Evolutionary conservation across 768 basidiomycete species (phyloP).

Genomic region (Pleurotus platypus): DNA sequence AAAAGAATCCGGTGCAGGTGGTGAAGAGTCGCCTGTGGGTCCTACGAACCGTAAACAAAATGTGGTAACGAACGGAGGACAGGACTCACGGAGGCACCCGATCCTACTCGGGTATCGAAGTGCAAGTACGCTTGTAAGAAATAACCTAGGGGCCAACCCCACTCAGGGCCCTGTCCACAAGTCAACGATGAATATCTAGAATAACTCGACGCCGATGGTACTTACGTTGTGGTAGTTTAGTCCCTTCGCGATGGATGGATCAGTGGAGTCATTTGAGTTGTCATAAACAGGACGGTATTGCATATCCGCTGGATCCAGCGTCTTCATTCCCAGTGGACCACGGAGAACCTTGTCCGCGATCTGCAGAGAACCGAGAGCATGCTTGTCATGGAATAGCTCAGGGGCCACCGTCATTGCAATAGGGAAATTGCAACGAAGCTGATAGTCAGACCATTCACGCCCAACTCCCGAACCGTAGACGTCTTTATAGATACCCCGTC

Average conservation of each 20-base stretch:
- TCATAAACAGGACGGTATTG: conserved; percentile 93
- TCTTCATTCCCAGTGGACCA: conserved; percentile 95
- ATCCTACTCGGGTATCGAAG: conserved; percentile 73
- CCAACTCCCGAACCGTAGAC: conserved; percentile 86
- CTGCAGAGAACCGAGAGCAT: conserved; percentile 75
- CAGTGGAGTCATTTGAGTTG: conserved; percentile 89
- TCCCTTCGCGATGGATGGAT: conserved; percentile 84
- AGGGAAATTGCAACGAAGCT: conserved; percentile 89
- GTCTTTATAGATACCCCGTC: conserved; percentile 98
- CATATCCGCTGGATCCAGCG: conserved; percentile 80
- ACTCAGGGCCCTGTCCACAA: conserved; percentile 72
- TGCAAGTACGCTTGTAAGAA: conserved; percentile 91
- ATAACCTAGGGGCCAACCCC: conserved; percentile 95
- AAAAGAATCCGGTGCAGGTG: conserved; percentile 75
- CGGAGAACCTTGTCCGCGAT: conserved; percentile 80
- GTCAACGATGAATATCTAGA: conserved; percentile 16
- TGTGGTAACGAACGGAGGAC: neutral
- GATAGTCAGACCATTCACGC: conserved; percentile 97
- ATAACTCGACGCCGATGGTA: conserved; percentile 4
- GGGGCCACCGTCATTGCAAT: conserved; percentile 97
- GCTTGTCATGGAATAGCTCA: conserved; percentile 81
- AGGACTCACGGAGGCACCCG: conserved; percentile 59
- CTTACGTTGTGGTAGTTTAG: conserved; percentile 89
- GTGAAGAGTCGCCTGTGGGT: conserved; percentile 70
- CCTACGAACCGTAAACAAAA: conserved; percentile 35